Conservation (phyloP, 1,139 yeast genomes). For the Yamadazyma diospyri region DNA sequence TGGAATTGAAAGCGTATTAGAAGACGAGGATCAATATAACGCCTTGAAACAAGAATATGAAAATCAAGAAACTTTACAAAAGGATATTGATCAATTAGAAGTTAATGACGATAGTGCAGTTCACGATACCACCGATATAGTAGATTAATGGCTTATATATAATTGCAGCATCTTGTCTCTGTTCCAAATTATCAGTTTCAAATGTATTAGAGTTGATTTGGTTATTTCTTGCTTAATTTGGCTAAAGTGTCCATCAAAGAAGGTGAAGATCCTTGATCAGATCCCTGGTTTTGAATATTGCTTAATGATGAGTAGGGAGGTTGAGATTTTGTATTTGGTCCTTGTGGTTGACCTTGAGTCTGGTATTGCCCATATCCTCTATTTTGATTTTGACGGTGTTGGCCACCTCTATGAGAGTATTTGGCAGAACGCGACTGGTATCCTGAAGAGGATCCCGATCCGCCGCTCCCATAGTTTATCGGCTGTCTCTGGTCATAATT, state of each 20-base stretch:
- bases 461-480: constrained; percentile 7
- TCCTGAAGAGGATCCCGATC: too few relatives aligned
- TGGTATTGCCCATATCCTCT: background rate
- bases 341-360: background rate
- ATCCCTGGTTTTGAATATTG: constrained; percentile 4
- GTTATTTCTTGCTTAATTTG: constrained; percentile 24
- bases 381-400: background rate
- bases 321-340: too few relatives aligned
- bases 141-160: constrained; percentile 18
- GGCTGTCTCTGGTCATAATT: constrained; percentile 4
- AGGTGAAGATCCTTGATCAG: constrained; percentile 12
- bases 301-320: constrained; percentile 4
- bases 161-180: background rate
- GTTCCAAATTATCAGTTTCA: too few relatives aligned
- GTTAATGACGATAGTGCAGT: constrained; percentile 8
- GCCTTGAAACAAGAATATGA: constrained; percentile 49
- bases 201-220: too few relatives aligned
- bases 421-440: constrained; percentile 3
- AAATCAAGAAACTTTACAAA: constrained; percentile 23
- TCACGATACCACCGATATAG: constrained; percentile 22
- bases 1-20: constrained; percentile 73
- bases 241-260: constrained; percentile 40
- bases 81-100: constrained; percentile 12
- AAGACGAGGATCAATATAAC: constrained; percentile 71
- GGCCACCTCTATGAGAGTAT: constrained; percentile 2